These are phyloP conservation scores for Acephala macrosclerotiorum DNA, from an alignment of 2,329 filamentous ascomycete species.

Conservation along the genomic window DNA sequence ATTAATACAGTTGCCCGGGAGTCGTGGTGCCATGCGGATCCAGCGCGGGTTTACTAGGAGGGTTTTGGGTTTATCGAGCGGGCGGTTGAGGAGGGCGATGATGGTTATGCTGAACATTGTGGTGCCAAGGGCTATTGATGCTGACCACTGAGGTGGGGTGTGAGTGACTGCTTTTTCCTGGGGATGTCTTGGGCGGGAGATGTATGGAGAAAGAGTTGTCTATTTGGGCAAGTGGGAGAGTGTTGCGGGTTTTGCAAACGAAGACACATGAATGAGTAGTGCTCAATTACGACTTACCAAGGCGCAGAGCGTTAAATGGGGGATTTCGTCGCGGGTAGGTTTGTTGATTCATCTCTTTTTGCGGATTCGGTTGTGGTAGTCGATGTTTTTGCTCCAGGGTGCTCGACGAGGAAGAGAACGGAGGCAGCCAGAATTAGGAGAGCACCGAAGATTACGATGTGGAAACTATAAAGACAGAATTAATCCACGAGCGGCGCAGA, in stretches of 20 bases:
- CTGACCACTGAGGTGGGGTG: too few species aligned
- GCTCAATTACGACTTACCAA: too few species aligned
- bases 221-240: too few species aligned
- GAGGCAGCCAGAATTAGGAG: conserved; percentile 31
- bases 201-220: too few species aligned
- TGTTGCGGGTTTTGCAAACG: too few species aligned
- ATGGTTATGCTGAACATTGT: conserved; percentile 24
- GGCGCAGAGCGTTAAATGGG: conserved; percentile 5
- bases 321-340: not conserved
- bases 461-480: conserved; percentile 17
- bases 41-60: conserved; percentile 28
- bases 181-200: too few species aligned
- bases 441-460: conserved; percentile 27
- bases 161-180: too few species aligned
- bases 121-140: conserved; percentile 26
- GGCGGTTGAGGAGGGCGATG: conserved; percentile 27
- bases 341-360: not conserved
- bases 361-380: not conserved
- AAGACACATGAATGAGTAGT: too few species aligned
- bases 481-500: not conserved
- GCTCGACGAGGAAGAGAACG: conserved; percentile 27
- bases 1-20: conserved; percentile 24
- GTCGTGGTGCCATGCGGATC: conserved; percentile 22
- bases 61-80: conserved; percentile 25
- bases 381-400: not conserved